Conservation (phyloP, 2,329 filamentous ascomycete genomes). For the Fusarium zealandicum region DNA sequence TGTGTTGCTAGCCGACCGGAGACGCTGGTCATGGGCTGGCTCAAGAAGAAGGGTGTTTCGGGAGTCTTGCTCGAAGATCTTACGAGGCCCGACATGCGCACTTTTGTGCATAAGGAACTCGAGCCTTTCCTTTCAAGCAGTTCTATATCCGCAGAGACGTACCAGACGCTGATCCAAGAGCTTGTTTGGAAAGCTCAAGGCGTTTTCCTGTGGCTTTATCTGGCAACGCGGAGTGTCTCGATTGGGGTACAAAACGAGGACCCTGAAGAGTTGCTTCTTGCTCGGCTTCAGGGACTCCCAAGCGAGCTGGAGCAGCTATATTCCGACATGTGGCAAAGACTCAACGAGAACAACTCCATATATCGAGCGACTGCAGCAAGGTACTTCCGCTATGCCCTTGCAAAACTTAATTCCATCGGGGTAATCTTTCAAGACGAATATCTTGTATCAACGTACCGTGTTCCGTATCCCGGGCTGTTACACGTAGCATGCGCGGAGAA, state of each 20-base stretch:
- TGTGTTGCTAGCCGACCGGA: slow-evolving; percentile 27
- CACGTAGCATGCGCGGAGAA: no score
- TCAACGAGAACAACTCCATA: slow-evolving; percentile 1
- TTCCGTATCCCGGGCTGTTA: no score
- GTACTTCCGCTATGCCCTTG: slow-evolving; percentile 1
- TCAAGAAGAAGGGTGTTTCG: not conserved
- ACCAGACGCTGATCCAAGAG: not conserved
- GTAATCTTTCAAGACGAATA: no score
- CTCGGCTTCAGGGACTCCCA: not conserved
- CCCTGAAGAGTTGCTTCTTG: not conserved
- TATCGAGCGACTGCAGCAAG: slow-evolving; percentile 7
- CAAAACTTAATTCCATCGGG: no score
- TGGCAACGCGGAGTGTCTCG: not conserved
- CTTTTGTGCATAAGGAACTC: slow-evolving; percentile 9
- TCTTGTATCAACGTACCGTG: no score
- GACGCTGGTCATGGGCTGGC: not conserved
- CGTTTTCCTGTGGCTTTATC: slow-evolving; percentile 4
- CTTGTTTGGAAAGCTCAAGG: not conserved
- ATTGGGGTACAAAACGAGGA: not conserved
- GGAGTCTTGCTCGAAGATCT: slow-evolving; percentile 13
- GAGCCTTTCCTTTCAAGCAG: not conserved
- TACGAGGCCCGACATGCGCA: slow-evolving; percentile 12
- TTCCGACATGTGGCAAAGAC: slow-evolving; percentile 15
- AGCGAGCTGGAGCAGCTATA: slow-evolving; percentile 13
- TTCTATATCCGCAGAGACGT: not conserved